Conservation (phyloP, 192 early-diverging fungal species). For the Irineochytrium annulatum region DNA sequence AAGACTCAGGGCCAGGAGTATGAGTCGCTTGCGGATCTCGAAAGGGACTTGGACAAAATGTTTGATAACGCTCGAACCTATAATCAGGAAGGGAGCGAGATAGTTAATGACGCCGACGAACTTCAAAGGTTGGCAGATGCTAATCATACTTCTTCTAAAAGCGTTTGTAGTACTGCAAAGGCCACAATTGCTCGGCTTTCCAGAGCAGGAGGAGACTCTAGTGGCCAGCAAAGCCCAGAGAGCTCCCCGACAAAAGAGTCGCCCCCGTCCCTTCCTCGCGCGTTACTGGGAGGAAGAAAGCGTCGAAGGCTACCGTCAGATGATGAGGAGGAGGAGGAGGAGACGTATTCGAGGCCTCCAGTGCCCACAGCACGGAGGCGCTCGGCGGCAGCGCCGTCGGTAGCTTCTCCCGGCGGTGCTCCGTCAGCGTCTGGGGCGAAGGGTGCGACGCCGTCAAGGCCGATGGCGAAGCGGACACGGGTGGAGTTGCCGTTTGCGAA, state of each 20-base stretch:
- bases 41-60: slow-evolving; percentile 73
- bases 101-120: slow-evolving; percentile 69
- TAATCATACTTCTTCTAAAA: neutral
- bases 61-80: slow-evolving; percentile 88
- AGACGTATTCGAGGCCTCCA: neutral
- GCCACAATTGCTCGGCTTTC: neutral
- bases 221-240: neutral
- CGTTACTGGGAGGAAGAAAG: neutral
- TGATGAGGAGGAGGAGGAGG: neutral
- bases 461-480: neutral
- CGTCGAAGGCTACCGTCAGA: neutral
- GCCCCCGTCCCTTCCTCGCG: neutral
- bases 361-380: neutral
- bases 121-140: slow-evolving; percentile 13
- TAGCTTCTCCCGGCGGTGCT: neutral
- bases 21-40: slow-evolving; percentile 62
- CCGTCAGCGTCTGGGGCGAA: neutral
- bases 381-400: neutral
- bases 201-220: neutral
- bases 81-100: slow-evolving; percentile 79
- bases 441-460: neutral
- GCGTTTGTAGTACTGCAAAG: neutral
- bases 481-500: neutral
- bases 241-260: neutral
- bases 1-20: slow-evolving; percentile 54